Base-by-base conservation (phyloP, 116 monocot genomes). In the Zostera marina region DNA sequence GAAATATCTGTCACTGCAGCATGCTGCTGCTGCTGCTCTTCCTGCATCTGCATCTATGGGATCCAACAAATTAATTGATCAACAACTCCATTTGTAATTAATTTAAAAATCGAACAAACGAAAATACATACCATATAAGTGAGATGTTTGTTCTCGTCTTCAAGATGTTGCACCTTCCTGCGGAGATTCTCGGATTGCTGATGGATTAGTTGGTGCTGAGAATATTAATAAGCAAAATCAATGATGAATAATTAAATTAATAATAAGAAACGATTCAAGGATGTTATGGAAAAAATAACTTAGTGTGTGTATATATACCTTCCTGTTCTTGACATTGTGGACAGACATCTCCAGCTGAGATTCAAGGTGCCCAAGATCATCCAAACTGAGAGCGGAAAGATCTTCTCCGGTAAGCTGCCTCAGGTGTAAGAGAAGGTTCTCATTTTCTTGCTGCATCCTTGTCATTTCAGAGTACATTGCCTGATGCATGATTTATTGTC, bases 361-460 rank as follows among this genome's bases (percentile, higher is more conserved):
- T 60, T 80, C 80, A 21, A 85, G 74, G 3, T 69, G 74, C 47
- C 66, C 66, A 44, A 80, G 46, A 42, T 75, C 77, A 52, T 45
- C 32, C 23, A 74, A 4, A 22, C 25, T 67, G n/a, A 85, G 62
- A 2, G 62, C 62, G 32, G 52, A 44, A 52, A 80, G 53, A 44
- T 85, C 80, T 45, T 80, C 69, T 9, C 80, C 80, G 4, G 60
- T 61, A 67, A 63, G 77, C 60, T 63, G 74, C 52, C 69, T 41
- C 47, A 85, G 69, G 54, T 72, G 69, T n/a, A 46, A 44, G 48
- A 69, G 40, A 16, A 85, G 72, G 72, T 66, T 80, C 9, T 80
- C 80, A 14, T 77, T 68, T 60, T 80, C 77, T 11, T 48, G 44
- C 40, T 58, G 77, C 77, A 77, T 72, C 66, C 72, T 66, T 49